Base-by-base conservation (phyloP, 2,329 filamentous ascomycete genomes). In the Dendrostoma leiphaemia region DNA sequence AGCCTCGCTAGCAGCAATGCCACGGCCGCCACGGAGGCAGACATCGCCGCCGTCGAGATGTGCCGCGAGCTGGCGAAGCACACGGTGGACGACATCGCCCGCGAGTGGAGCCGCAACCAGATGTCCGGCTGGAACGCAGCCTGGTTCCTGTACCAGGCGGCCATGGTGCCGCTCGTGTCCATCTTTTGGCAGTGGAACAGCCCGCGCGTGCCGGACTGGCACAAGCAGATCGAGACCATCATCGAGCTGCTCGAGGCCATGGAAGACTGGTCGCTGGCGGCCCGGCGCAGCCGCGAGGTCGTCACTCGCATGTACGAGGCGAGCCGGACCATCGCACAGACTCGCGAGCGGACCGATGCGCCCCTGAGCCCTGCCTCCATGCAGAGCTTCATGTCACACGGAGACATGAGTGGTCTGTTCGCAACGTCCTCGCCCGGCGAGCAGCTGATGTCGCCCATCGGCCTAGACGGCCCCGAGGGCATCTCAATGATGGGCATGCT, bases 121-220 rank as follows among this genome's bases (percentile, higher is more conserved):
- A 89, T 92, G 72, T 84, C 83, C 0, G 88, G 88, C 8, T 92
- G 88, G 89, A 90, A 90, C 66, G 89, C 86, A 0, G 88, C 89
- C 2, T 91, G 88, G 88, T 87, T 91, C 69, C 80, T 90, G 56
- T 92, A 90, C 71, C 89, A 92, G 67, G 88, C 89, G 0, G 84
- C 83, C 59, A 89, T 92, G 85, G 84, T 92, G 8, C 89, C 89
- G 0, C 78, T 93, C 1, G 81, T 93, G 10, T 87, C 83, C 21
- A 75, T 92, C 12, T 90, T 91, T 67, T 87, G 83, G 75, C 85
- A 90, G 65, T 76, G 73, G 69, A 72, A 75, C 54, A 76, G 71
- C 63, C 73, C 76, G 9, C 71, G 71, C 31, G 74, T 79, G 19
- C 64, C 71, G 12, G 74, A 78, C 59, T 84, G 81, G 77, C 77